phyloP scores from a whole-genome alignment of 2,329 filamentous ascomycete species.

The Sarocladium oryzae region DNA sequence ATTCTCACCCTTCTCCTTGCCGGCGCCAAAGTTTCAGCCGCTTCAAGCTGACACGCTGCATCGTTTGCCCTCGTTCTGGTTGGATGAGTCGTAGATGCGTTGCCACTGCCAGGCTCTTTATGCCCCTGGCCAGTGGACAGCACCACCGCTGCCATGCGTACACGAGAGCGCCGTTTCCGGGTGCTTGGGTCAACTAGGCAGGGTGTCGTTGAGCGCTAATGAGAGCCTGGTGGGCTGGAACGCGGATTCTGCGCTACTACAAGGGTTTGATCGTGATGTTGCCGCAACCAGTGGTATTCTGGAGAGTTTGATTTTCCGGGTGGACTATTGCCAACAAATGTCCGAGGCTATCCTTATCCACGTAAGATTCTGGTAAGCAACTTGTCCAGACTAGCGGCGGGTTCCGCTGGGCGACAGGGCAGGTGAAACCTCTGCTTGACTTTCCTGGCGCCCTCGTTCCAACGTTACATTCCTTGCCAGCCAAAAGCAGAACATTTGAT shows the following conservation, averaged over 20 bases:
- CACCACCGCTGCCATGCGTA: neutral
- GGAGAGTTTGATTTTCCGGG: too few species aligned
- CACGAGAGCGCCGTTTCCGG: neutral
- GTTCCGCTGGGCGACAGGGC: neutral
- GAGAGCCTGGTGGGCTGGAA: too few species aligned
- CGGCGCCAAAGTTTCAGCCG: slow-evolving; percentile 4
- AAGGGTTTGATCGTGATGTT: too few species aligned
- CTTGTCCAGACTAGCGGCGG: neutral
- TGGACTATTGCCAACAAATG: too few species aligned
- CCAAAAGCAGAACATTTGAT: neutral
- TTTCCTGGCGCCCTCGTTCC: neutral
- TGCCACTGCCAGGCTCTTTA: neutral
- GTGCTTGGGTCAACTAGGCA: neutral
- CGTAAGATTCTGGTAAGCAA: neutral
- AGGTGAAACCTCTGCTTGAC: neutral
- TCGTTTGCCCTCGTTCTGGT: neutral
- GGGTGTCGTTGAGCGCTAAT: neutral
- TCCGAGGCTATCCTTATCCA: neutral
- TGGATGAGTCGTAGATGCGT: neutral
- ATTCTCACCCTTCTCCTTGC: neutral
- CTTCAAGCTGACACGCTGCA: neutral
- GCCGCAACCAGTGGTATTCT: too few species aligned
- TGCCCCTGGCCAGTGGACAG: neutral
- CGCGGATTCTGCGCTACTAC: too few species aligned
- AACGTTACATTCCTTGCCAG: neutral